Base-by-base conservation (phyloP, 2,329 filamentous ascomycete genomes). In the Cladosporium sp. region DNA sequence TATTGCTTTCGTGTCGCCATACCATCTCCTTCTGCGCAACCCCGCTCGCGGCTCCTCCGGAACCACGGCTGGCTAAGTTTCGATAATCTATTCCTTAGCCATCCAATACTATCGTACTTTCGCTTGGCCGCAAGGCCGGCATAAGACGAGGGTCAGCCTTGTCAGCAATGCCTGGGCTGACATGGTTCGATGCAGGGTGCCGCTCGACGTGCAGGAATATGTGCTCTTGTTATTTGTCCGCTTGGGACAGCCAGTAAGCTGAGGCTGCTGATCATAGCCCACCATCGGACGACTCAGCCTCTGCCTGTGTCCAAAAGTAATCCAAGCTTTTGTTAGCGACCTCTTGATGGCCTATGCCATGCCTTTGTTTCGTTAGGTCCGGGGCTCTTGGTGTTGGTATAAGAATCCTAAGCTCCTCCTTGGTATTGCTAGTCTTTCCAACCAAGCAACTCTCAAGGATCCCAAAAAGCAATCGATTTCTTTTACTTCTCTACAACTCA, bases 231-330 rank as follows among this genome's bases (percentile, higher is more conserved):
- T 63, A 63, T 63, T 61, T 51, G 53, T 25, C 60, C 28, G 34
- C 25, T 32, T 4, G 30, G 32, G 49, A n/a, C 49, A 54, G 60
- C 60, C 60, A 63, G 58, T 61, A 43, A 56, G 59, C 59, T 54
- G 59, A 62, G 60, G 60, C 60, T 36, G 60, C 59, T 63, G 60
- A 63, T 56, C 34, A 43, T 36, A 58, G 34, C 39, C 23, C 32
- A 26, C n/a, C 39, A 32, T 54, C 14, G 48, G 49, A 57, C 30
- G 23, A 46, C 60, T 56, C 48, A 63, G 60, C 60, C 60, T 46
- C 49, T 63, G 34, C 8, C 3, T 48, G n/a, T 39, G 39, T 63
- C 60, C 60, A 54, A 63, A 63, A 56, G 60, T 63, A 56, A 54
- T 26, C 58, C 34, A 39, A 63, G 36, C 49, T 46, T 46, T 63